Base-by-base conservation (phyloP, 2,329 filamentous ascomycete species). In the Scytalidium lignicola region DNA sequence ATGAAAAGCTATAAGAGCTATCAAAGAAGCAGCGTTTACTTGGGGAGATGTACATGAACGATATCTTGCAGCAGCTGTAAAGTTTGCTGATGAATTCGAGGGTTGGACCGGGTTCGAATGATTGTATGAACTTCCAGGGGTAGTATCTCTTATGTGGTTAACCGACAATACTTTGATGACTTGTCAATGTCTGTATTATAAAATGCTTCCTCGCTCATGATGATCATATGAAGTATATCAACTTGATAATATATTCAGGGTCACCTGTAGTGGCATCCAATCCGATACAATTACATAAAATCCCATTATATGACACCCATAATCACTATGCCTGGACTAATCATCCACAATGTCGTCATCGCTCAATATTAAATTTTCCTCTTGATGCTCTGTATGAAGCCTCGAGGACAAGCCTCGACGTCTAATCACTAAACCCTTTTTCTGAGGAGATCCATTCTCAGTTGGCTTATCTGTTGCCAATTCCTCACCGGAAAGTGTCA, bases 311-410 rank as follows among this genome's bases (percentile, higher is more conserved):
- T 37, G n/a, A 17, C n/a, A 37, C 15, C 32, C 32, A 8, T 37
- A 26, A 10, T 26, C 10, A 37, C 32, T 13, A 37, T 37, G 32
- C 6, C n/a, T 9, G n/a, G 15, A 49, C 58, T 45, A 61, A 56
- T 64, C 59, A 56, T 91, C 88, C 65, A 90, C 86, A 63, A 93
- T 92, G 71, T 93, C 88, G 68, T 93, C 88, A 61, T 93, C 88
- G 58, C 84, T 89, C 39, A 92, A 69, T 41, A 89, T 79, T 55
- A 91, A 68, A 59, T 85, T 86, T 53, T 82, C 76, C 40, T 74
- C 70, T 54, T 26, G 40, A 44, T 61, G 53, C 45, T 50, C 45
- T 20, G 58, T 39, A 8, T 57, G 50, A 21, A 61, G 13, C 8
- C 53, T 52, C 46, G 39, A 49, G 37, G 51, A 51, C 40, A 39